Base-by-base conservation (phyloP, 202 grass and related monocot species). In the Thinopyrum obtusiflorum region DNA sequence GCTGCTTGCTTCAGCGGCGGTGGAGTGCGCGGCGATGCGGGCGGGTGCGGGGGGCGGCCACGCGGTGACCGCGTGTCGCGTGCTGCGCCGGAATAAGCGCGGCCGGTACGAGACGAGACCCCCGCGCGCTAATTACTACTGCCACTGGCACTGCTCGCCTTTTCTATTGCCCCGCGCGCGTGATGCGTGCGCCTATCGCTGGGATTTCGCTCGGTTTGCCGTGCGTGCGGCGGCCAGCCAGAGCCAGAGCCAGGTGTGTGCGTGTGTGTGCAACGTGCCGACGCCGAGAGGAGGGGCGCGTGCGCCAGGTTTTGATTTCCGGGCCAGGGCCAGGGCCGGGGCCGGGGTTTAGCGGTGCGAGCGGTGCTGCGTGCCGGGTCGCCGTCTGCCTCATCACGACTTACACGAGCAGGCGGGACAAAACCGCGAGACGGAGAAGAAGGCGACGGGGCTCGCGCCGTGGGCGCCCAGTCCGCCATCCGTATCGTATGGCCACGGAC, bases 31-130 rank as follows among this genome's bases (percentile, higher is more conserved):
- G 69, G 0, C 23, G 73, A 12, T 27, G 51, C 15, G 26, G 6
- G 74, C 13, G 40, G 39, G 33, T 44, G 60, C 7, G 66, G 2
- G 71, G 44, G 44, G 42, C 42, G 42, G 42, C 11, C 72, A 53
- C 29, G 77, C 72, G 71, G 82, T 65, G 42, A 80, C 89, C 82
- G 73, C 89, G 89, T 91, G 86, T 86, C 89, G 44, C 64, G 65
- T 5, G 33, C 65, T 86, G 73, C 86, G 82, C 89, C 82, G 86
- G 77, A 86, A 91, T 81, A 57, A 46, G 69, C 81, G 85, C 85
- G 61, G 74, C 60, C 68, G 42, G 33, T 67, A 42, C 24, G 11
- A 7, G 6, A 3, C 60, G 11, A 7, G 14, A 9, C 15, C 36
- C 79, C 55, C 64, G 36, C 64, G 64, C 32, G 8, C 44, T 47